These are phyloP conservation scores for Durio zibethinus DNA, from an alignment of 345 rosid genomes.

Conservation along the genomic window DNA sequence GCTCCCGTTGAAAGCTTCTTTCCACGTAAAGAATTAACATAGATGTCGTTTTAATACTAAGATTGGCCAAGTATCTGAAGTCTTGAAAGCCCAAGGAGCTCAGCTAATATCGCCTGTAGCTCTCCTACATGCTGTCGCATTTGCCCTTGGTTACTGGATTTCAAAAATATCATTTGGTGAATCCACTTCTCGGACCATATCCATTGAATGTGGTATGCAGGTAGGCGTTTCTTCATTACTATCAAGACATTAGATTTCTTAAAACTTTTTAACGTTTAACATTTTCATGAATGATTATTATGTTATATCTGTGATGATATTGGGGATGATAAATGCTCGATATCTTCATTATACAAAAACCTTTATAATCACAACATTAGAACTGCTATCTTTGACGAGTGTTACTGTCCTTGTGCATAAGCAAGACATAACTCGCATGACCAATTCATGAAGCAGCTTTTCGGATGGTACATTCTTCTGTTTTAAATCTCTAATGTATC, in stretches of 20 bases:
- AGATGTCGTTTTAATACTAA: constrained; percentile 19
- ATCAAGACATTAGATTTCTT: neutral
- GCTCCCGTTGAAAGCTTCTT: constrained; percentile 7
- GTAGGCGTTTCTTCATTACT: constrained; percentile 27
- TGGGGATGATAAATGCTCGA: neutral
- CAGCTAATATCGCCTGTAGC: constrained; percentile 89
- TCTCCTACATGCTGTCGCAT: constrained; percentile 72
- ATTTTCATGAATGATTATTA: neutral
- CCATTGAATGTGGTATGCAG: constrained; percentile 99
- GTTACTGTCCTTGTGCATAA: neutral
- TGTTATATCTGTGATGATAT: neutral
- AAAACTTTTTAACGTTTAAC: neutral
- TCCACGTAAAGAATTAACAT: constrained; percentile 8
- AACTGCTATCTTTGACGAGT: neutral
- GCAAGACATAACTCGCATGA: neutral
- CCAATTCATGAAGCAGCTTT: neutral
- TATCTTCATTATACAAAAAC: neutral
- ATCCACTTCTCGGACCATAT: constrained; percentile 96
- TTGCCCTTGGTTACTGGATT: constrained; percentile 81
- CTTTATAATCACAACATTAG: neutral
- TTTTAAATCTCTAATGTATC: neutral
- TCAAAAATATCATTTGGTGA: constrained; percentile 84
- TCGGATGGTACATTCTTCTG: neutral
- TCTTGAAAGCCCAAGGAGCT: constrained; percentile 83
- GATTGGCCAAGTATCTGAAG: constrained; percentile 95